Percentiles rank a stretch among this genome's conserved stretches.
phyloP scores from a whole-genome alignment of 2,329 filamentous ascomycete genomes.

The Coniochaeta hoffmannii region DNA sequence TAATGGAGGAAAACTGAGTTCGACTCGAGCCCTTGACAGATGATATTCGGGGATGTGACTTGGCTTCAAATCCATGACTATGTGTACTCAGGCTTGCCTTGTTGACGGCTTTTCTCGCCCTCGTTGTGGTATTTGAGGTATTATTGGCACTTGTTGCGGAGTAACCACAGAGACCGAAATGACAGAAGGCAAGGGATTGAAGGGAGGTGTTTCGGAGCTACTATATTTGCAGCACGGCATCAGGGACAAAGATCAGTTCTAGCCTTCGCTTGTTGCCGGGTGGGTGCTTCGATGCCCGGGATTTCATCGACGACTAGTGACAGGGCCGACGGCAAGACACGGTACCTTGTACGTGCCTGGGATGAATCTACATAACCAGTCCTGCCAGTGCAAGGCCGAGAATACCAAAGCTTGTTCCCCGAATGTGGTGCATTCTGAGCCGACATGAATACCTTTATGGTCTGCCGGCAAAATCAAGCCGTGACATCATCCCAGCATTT shows the following conservation, averaged over 20 bases:
- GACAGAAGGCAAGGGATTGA: background rate
- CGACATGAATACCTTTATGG: too few species aligned
- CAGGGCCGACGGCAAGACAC: background rate
- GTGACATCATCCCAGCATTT: background rate
- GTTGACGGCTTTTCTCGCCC: background rate
- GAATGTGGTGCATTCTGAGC: too few species aligned
- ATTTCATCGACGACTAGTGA: background rate
- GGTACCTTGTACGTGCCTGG: background rate
- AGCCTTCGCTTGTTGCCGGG: background rate
- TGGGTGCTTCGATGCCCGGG: background rate
- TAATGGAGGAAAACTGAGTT: too few species aligned
- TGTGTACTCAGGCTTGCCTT: too few species aligned
- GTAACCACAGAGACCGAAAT: background rate
- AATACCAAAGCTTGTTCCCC: background rate
- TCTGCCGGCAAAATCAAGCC: background rate
- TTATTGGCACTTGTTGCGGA: background rate
- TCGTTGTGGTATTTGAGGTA: background rate
- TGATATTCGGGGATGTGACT: too few species aligned
- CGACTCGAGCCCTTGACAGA: too few species aligned
- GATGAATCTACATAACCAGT: background rate
- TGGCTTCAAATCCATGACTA: too few species aligned
- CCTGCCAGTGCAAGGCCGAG: background rate
- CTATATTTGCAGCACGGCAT: conserved; percentile 1
- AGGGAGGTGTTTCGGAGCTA: background rate
- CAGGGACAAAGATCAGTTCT: background rate